Conservation (phyloP, 371 early-diverging fungal genomes). For the Fennellomyces sp. region DNA sequence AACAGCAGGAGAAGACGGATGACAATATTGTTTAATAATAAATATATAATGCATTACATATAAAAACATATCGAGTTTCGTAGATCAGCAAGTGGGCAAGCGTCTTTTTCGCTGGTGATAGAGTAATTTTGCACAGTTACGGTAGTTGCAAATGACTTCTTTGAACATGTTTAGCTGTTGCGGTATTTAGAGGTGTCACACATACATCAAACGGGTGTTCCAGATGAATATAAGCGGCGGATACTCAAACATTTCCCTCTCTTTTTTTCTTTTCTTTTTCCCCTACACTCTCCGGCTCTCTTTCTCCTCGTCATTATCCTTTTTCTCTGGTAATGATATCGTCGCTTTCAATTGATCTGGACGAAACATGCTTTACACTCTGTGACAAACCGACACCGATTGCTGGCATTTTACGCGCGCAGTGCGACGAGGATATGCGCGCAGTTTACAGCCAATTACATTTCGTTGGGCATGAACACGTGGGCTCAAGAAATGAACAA, state of each 20-base stretch:
- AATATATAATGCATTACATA: neutral
- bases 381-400: neutral
- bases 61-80: no score
- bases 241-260: neutral
- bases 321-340: neutral
- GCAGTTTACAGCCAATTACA: neutral
- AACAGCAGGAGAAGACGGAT: neutral
- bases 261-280: neutral
- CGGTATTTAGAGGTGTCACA: slow-evolving; percentile 3
- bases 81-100: no score
- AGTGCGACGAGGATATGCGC: neutral
- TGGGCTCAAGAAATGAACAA: neutral
- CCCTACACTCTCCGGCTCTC: neutral
- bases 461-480: neutral
- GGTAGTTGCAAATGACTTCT: no score
- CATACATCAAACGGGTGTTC: neutral
- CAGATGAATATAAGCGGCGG: neutral
- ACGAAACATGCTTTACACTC: neutral
- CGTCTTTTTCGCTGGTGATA: no score
- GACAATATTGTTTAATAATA: slow-evolving; percentile 1
- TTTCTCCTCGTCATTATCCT: neutral
- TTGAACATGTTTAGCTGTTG: no score
- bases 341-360: neutral
- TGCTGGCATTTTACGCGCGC: neutral
- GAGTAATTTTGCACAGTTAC: no score